Evolutionary conservation across 257 asterid genomes (phyloP).

Genomic region (Solanum dulcamara): DNA sequence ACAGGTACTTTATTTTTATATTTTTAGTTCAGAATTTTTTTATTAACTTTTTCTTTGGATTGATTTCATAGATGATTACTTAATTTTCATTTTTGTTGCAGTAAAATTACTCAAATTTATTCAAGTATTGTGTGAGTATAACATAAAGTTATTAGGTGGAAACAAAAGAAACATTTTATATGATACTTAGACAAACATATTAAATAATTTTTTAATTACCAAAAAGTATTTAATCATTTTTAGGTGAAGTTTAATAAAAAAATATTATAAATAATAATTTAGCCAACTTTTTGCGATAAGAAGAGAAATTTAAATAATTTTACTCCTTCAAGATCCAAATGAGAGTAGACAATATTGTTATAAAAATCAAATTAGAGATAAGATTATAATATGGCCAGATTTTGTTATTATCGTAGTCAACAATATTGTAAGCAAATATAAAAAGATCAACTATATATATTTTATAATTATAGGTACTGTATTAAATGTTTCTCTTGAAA

Average conservation of each 20-base stretch:
- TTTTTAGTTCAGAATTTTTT: background rate
- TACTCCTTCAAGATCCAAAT: background rate
- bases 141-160: background rate
- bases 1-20: conserved; percentile 28
- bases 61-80: background rate
- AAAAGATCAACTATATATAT: background rate
- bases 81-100: background rate
- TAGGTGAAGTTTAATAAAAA: no score
- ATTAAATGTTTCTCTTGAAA: background rate
- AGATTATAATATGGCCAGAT: background rate
- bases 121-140: no score
- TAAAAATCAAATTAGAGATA: background rate
- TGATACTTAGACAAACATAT: background rate
- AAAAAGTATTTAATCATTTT: no score
- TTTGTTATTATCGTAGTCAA: background rate
- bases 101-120: background rate
- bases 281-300: background rate
- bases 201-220: background rate
- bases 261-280: background rate
- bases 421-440: background rate
- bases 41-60: background rate
- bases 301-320: background rate
- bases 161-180: background rate
- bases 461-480: background rate
- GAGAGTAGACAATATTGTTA: background rate